phyloP scores from a whole-genome alignment of 441 rosid species.

The Arabidopsis lyrata region DNA sequence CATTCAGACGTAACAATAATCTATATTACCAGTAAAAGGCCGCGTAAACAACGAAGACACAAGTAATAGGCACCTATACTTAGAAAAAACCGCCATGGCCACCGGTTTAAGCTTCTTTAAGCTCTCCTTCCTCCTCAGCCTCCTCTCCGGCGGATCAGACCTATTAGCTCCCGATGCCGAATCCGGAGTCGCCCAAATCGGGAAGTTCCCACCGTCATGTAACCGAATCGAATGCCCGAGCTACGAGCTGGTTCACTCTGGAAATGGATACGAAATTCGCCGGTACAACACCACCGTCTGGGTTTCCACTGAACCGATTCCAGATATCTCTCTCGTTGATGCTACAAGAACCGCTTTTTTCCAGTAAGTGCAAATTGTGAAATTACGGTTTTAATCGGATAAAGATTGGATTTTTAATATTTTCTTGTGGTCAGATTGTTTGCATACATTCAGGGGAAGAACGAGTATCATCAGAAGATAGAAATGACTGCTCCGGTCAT shows the following conservation, averaged over 20 bases:
- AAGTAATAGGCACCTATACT: neutral
- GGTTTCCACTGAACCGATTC: conserved; percentile 77
- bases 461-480: conserved; percentile 56
- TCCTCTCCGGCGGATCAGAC: conserved; percentile 51
- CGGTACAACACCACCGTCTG: conserved; percentile 65
- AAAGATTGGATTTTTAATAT: conserved; percentile 10
- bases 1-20: conserved; percentile 12
- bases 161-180: conserved; percentile 35
- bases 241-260: conserved; percentile 58
- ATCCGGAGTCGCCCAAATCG: conserved; percentile 20
- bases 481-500: conserved; percentile 96
- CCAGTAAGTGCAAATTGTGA: conserved; percentile 49
- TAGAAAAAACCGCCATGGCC: conserved; percentile 48
- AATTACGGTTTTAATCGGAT: neutral
- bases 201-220: conserved; percentile 71
- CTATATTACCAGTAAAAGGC: neutral
- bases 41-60: neutral
- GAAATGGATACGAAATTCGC: conserved; percentile 77
- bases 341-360: conserved; percentile 80
- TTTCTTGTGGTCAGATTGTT: conserved; percentile 58
- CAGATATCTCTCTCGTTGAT: conserved; percentile 76
- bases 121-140: conserved; percentile 62
- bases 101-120: conserved; percentile 45
- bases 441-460: conserved; percentile 86
- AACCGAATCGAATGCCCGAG: conserved; percentile 81